phyloP scores from a whole-genome alignment of 805 yeast genomes.

The Ascoidea asiatica region DNA sequence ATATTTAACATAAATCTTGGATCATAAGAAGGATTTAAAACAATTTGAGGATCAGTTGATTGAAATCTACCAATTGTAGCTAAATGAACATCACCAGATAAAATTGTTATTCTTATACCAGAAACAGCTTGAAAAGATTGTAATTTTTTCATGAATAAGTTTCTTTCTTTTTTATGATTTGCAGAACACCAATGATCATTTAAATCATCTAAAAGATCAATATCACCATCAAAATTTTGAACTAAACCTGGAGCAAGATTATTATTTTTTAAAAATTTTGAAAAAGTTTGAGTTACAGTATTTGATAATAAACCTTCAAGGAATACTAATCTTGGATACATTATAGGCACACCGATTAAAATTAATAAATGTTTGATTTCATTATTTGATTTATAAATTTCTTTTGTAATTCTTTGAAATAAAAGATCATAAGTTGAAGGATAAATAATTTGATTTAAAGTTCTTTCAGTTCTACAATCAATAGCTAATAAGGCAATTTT shows the following conservation, averaged over 20 bases:
- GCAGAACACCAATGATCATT: constrained; percentile 95
- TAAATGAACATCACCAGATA: constrained; percentile 90
- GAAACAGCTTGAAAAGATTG: constrained; percentile 49
- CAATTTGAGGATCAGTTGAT: too few relatives aligned
- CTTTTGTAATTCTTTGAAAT: constrained; percentile 46
- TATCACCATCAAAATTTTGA: constrained; percentile 84
- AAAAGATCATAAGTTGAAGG: constrained; percentile 42
- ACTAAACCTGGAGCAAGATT: constrained; percentile 52
- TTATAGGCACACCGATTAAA: constrained; percentile 87
- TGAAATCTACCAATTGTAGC: constrained; percentile 71
- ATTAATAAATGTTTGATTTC: constrained; percentile 65
- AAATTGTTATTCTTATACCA: constrained; percentile 66
- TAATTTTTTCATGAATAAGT: constrained; percentile 44
- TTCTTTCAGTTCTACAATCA: constrained; percentile 90
- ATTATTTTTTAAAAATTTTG: constrained; percentile 1
- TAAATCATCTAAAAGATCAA: constrained; percentile 87
- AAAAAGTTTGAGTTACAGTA: neutral
- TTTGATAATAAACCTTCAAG: constrained; percentile 60
- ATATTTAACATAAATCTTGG: constrained; percentile 70
- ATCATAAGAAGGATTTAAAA: too few relatives aligned
- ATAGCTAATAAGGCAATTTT: constrained; percentile 61
- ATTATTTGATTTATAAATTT: constrained; percentile 33
- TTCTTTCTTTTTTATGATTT: constrained; percentile 78
- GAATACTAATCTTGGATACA: constrained; percentile 90
- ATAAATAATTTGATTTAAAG: constrained; percentile 39